phyloP scores from a whole-genome alignment of 176 grass and related monocot genomes.

The Phyllostachys edulis region DNA sequence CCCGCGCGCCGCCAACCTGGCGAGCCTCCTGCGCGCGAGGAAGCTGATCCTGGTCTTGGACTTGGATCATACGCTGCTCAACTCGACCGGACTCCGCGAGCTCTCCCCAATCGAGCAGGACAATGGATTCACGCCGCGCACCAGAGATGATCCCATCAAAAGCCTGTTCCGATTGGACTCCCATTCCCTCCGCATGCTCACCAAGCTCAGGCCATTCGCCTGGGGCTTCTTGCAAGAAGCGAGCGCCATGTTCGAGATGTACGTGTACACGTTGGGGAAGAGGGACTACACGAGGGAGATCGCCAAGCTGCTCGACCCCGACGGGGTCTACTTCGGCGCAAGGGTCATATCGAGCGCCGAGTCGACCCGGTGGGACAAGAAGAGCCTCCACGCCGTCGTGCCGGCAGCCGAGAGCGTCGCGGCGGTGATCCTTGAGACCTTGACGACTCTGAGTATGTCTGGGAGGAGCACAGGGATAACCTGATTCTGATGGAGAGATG shows the following conservation, averaged over 20 bases:
- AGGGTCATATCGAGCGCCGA: conserved; percentile 59
- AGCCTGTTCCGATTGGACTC: conserved; percentile 52
- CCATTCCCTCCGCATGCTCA: no score
- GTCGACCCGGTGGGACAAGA: conserved; percentile 35
- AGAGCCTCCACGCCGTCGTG: conserved; percentile 61
- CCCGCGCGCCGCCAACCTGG: not conserved
- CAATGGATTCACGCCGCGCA: not conserved
- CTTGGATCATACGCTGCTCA: conserved; percentile 67
- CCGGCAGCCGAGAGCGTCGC: conserved; percentile 38
- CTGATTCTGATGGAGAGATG: conserved; percentile 71
- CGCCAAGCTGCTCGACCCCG: conserved; percentile 58
- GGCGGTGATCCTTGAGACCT: conserved; percentile 69
- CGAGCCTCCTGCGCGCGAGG: conserved; percentile 30
- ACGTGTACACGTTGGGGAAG: conserved; percentile 58
- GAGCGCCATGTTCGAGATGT: conserved; percentile 61
- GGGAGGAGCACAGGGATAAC: conserved; percentile 58
- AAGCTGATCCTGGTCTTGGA: conserved; percentile 68
- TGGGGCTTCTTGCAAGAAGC: conserved; percentile 49
- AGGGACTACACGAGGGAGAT: conserved; percentile 43
- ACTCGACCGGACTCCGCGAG: conserved; percentile 40
- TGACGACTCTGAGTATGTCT: conserved; percentile 56
- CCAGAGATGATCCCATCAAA: conserved; percentile 36
- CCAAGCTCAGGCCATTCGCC: no score
- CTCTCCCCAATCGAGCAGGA: conserved; percentile 36
- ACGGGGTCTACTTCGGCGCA: conserved; percentile 46